Conservation (phyloP, 2,329 filamentous ascomycete genomes). For the Lasiodiplodia sp. region DNA sequence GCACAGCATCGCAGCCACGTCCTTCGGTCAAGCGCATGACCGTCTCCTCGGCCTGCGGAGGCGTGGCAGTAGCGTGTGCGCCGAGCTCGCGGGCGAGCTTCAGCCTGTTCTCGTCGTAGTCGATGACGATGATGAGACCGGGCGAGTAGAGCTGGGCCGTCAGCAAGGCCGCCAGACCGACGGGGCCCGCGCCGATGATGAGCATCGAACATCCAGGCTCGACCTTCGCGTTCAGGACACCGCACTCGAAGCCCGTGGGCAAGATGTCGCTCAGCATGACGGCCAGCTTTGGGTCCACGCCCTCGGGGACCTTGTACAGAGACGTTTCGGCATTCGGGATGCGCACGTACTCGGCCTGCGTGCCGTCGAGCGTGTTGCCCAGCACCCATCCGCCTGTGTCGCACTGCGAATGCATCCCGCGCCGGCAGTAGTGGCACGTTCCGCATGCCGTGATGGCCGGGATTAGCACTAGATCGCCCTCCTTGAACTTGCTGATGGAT, state of each 20-base stretch:
- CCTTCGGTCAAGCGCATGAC: constrained; percentile 57
- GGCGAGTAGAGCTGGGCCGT: constrained; percentile 64
- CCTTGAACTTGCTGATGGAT: constrained; percentile 47
- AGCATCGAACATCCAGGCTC: constrained; percentile 61
- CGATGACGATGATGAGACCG: constrained; percentile 59
- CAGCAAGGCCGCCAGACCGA: constrained; percentile 63
- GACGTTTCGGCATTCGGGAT: constrained; percentile 60
- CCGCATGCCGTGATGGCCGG: constrained; percentile 61
- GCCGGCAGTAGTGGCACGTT: constrained; percentile 59
- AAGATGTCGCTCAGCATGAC: constrained; percentile 65
- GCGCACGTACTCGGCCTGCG: constrained; percentile 64
- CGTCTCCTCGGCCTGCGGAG: constrained; percentile 43
- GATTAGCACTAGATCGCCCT: constrained; percentile 59
- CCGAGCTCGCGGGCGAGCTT: constrained; percentile 58
- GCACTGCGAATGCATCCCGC: constrained; percentile 62
- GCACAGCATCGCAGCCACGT: constrained; percentile 63
- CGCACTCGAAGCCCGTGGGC: constrained; percentile 64
- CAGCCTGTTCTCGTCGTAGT: constrained; percentile 58
- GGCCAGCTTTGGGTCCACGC: constrained; percentile 50
- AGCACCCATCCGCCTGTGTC: constrained; percentile 62
- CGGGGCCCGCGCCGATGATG: constrained; percentile 63
- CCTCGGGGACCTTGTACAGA: constrained; percentile 54
- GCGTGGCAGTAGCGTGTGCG: constrained; percentile 51
- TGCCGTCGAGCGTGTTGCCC: constrained; percentile 61
- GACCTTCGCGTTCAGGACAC: constrained; percentile 60